phyloP scores from a whole-genome alignment of 1,139 yeast genomes.

The Yamadazyma aaseri region DNA sequence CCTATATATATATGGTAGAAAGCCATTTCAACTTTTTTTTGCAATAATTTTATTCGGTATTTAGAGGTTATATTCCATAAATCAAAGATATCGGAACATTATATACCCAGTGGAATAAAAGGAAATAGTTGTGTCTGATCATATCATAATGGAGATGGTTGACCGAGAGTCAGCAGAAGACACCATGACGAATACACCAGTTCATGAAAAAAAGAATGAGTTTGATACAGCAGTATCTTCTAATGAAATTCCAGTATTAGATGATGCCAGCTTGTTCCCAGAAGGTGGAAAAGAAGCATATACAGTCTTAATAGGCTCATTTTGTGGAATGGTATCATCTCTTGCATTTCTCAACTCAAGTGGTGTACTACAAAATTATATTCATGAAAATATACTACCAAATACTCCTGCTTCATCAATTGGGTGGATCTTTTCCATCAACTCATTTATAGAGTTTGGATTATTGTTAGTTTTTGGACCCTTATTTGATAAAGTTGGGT shows the following conservation, averaged over 20 bases:
- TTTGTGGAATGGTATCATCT: constrained; percentile 54
- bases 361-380: constrained; percentile 29
- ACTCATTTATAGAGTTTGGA: constrained; percentile 34
- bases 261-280: constrained; percentile 43
- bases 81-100: no score
- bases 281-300: constrained; percentile 63
- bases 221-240: constrained; percentile 3
- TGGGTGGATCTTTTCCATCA: constrained; percentile 35
- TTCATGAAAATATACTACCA: constrained; percentile 19
- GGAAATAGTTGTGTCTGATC: no score
- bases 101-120: no score
- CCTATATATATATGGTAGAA: no score
- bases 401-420: constrained; percentile 21
- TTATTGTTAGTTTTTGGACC: constrained; percentile 56
- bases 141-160: no score
- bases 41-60: no score
- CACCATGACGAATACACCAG: no score
- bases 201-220: constrained; percentile 2
- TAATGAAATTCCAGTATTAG: constrained; percentile 18
- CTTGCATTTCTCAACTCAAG: constrained; percentile 58
- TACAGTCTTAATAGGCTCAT: constrained; percentile 60
- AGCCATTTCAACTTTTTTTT: no score
- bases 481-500: constrained; percentile 57
- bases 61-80: no score
- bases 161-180: no score